Evolutionary conservation across 1,139 yeast genomes (phyloP), one percentile per base, ranked within the genome.

Genomic region (Yamadazyma friedrichii): DNA sequence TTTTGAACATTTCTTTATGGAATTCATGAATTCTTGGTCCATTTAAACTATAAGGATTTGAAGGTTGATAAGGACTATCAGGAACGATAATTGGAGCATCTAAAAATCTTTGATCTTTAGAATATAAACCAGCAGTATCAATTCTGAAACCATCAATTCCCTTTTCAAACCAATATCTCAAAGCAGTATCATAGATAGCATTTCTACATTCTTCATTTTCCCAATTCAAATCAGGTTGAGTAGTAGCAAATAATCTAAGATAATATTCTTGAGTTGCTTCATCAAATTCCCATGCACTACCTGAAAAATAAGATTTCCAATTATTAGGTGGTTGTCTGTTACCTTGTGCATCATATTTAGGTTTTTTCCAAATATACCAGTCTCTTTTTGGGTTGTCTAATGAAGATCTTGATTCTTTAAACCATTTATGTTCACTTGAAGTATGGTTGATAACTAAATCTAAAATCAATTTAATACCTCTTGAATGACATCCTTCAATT

Each of bases 151-250:
- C 84, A 52, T 77, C 82, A 33, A 77, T 71, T 17, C 84, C 84
- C 51, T 68, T 67, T 41, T 76, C 77, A 46, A 72, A 71, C 84
- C 84, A 79, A 56, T 67, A 79, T 16, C 61, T 64, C 52, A 79
- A 59, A 11, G 80, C 80, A 17, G 65, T 61, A 39, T 74, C 61
- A 54, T 76, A 75, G 43, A 79, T 73, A 16, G 80, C 82, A n/a
- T 71, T 56, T 58, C 83, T 65, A 33, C 72, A 63, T 38, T 64
- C 76, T 49, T 68, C 74, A 52, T 72, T 77, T 52, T 78, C 83
- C 84, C 84, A 79, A 56, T 79, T 79, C 49, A 79, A 63, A 51
- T 79, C 84, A 24, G 83, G 84, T 56, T 78, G 84, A 28, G 72
- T 59, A 39, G 55, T 58, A 25, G 82, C 81, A 54, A 78, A 79